Evolutionary conservation across 495 filamentous ascomycete genomes (phyloP).

Genomic region (Penicillium paxilli): DNA sequence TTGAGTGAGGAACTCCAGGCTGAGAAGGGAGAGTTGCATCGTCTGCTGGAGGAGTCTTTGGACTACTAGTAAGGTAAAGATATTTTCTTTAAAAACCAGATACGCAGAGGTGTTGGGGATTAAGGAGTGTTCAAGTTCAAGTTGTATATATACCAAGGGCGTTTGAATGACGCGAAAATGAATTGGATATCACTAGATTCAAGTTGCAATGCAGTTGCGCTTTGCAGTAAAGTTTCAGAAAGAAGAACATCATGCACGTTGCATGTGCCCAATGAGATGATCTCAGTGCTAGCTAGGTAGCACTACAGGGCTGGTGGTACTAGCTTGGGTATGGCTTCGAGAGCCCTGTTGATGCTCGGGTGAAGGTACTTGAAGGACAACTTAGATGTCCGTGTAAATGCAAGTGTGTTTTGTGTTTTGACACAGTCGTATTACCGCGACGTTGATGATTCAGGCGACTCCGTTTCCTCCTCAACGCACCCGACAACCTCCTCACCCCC

Average conservation of each 20-base stretch:
- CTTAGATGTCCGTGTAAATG: no score
- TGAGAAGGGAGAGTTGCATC: constrained; percentile 64
- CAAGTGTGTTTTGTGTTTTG: no score
- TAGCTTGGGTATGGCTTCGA: no score
- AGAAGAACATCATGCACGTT: no score
- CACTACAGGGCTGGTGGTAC: no score
- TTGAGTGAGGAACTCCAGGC: constrained; percentile 64
- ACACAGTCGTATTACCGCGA: background rate
- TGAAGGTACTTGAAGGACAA: no score
- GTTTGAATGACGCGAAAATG: background rate
- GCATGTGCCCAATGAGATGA: no score
- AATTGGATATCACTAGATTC: constrained; percentile 8
- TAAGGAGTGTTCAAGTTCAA: background rate
- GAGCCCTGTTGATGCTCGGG: no score
- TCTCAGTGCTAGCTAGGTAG: no score
- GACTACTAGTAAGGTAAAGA: constrained; percentile 43
- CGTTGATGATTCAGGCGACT: background rate
- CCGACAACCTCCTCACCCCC: background rate
- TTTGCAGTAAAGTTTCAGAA: background rate
- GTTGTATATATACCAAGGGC: constrained; percentile 1
- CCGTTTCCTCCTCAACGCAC: background rate
- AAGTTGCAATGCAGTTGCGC: background rate
- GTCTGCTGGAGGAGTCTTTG: constrained; percentile 66
- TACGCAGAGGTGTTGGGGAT: background rate
- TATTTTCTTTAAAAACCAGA: no score